Evolutionary conservation across 2,329 filamentous ascomycete genomes (phyloP).

Genomic region (Pyrenophora seminiperda): DNA sequence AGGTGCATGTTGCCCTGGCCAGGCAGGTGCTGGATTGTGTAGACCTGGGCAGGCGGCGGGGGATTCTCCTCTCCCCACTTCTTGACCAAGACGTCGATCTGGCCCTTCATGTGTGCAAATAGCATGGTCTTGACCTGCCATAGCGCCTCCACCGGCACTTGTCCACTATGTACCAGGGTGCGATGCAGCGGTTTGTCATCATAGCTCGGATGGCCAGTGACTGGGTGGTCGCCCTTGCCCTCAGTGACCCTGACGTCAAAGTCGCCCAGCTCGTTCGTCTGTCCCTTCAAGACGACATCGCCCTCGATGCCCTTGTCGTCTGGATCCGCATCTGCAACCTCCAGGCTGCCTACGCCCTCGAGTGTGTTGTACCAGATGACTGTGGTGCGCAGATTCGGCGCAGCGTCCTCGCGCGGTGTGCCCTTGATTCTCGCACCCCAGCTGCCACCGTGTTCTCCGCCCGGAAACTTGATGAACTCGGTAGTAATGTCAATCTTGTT

Average conservation of each 20-base stretch:
- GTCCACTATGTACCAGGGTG: conserved; percentile 75
- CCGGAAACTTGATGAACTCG: conserved; percentile 90
- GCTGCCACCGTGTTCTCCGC: conserved; percentile 81
- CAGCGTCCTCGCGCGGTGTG: conserved; percentile 70
- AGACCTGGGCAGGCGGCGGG: conserved; percentile 83
- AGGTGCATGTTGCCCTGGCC: conserved; percentile 80
- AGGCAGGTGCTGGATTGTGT: conserved; percentile 73
- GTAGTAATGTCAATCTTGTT: conserved; percentile 92
- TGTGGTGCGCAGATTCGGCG: conserved; percentile 71
- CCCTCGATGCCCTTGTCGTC: conserved; percentile 58
- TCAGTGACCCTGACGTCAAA: conserved; percentile 80
- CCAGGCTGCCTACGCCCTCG: conserved; percentile 74
- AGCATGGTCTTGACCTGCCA: conserved; percentile 80
- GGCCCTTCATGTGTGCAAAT: conserved; percentile 67
- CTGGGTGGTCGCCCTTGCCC: conserved; percentile 67
- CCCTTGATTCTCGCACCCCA: conserved; percentile 93
- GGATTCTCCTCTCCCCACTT: conserved; percentile 65
- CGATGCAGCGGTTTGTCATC: conserved; percentile 73
- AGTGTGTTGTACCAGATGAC: conserved; percentile 82
- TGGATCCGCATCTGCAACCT: conserved; percentile 59
- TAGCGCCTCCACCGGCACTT: conserved; percentile 68
- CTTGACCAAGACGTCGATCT: conserved; percentile 63
- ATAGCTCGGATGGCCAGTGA: conserved; percentile 66
- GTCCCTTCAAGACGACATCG: conserved; percentile 72
- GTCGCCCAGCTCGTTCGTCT: conserved; percentile 72